Base-by-base conservation (phyloP, 345 rosid genomes). In the Iberis pinnata region DNA sequence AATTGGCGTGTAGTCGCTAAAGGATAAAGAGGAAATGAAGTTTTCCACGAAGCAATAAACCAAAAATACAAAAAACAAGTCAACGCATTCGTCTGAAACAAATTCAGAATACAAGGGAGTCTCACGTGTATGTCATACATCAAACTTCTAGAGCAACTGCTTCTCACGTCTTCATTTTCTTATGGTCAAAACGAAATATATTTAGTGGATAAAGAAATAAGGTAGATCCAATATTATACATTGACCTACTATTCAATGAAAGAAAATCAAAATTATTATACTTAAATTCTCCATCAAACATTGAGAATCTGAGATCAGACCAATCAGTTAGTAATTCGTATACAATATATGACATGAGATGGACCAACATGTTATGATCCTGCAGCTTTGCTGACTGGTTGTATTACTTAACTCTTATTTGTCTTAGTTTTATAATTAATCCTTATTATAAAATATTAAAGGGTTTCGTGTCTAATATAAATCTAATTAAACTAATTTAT, bases 191-290 rank as follows among this genome's bases (percentile, higher is more conserved):
- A 64, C 69, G 4, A 40, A 40, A 56, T 37, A 40, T 14, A 48
- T 8, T 9, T 36, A 45, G 38, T 27, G 13, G 10, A 20, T 22
- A 20, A 7, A 9, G 8, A 53, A 26, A 54, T 38, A 27, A 29
- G 32, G 9, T 29, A 17, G 15, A 31, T 46, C 9, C 31, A 12
- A 46, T 22, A 35, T 3, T 10, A 65, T 39, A 25, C 27, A 56
- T 56, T 57, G 63, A 64, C 52, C 3, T 57, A 42, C 53, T 49
- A 49, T 42, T 49, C 61, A 53, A 11, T 8, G 38, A 42, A 31
- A 29, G 56, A 14, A 46, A 55, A 49, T 16, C 7, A 7, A 17
- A 48, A 10, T 8, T 49, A 38, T 33, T 57, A 17, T 41, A 64
- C 11, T 19, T 18, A 12, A 39, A 45, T 45, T 19, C 26, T 54